These are phyloP conservation scores for Daldinia grandis DNA, from an alignment of 495 filamentous ascomycete genomes.

Conservation along the genomic window DNA sequence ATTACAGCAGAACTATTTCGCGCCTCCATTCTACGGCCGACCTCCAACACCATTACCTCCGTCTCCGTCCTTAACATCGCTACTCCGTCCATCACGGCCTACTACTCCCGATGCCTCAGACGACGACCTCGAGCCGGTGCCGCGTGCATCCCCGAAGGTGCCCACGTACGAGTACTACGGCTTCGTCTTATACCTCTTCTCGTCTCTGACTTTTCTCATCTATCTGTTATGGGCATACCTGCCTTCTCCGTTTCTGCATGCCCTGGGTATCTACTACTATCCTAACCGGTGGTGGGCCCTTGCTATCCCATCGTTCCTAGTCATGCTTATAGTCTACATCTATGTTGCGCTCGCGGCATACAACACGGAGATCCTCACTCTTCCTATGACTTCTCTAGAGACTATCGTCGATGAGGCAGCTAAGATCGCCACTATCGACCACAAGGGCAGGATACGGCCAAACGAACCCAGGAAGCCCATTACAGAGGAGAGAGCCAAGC, in stretches of 20 bases:
- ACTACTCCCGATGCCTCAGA: conserved; percentile 92
- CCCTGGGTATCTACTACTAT: conserved; percentile 95
- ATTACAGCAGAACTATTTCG: conserved; percentile 69
- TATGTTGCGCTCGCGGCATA: conserved; percentile 93
- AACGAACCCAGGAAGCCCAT: conserved; percentile 60
- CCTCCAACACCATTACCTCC: conserved; percentile 90
- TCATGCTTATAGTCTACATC: conserved; percentile 89
- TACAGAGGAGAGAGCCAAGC: conserved; percentile 58
- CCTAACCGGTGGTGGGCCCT: conserved; percentile 97
- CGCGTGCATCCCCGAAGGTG: conserved; percentile 88
- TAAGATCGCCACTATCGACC: conserved; percentile 82
- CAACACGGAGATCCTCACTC: conserved; percentile 87
- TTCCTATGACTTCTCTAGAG: conserved; percentile 81
- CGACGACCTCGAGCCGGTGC: conserved; percentile 81
- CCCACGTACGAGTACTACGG: conserved; percentile 99
- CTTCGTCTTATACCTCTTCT: conserved; percentile 92
- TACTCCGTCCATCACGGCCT: conserved; percentile 89
- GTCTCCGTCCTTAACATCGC: conserved; percentile 91
- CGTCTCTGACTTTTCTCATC: conserved; percentile 79
- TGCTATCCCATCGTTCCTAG: conserved; percentile 87
- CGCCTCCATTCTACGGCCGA: conserved; percentile 87
- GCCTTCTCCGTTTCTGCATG: conserved; percentile 89
- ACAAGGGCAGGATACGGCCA: conserved; percentile 67
- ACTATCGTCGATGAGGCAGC: conserved; percentile 92
- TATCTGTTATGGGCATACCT: conserved; percentile 96